Base-by-base conservation (phyloP, 2,329 filamentous ascomycete species). In the Microdochium trichocladiopsis region DNA sequence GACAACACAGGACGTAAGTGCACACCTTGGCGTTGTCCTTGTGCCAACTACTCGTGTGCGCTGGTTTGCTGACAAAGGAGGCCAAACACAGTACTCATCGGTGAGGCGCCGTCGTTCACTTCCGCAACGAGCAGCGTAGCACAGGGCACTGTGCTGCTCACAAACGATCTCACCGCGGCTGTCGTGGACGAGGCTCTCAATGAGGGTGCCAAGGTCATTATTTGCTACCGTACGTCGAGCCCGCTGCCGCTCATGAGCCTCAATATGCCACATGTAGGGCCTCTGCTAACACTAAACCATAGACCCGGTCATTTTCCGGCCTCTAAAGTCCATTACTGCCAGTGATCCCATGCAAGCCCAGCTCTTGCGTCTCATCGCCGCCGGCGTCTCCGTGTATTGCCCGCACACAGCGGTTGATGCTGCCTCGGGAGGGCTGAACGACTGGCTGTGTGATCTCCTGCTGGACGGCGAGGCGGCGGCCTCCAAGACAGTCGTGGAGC, bases 281-380 rank as follows among this genome's bases (percentile, higher is more conserved):
- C 6, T 22, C 18, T 16, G 21, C 16, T 22, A 5, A 8, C 41
- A 22, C 16, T 18, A 22, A 21, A 45, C n/a, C 9, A 55, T 60
- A 95, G 90, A 99, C 70, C 94, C 94, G 22, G 94, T 97, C 66
- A 97, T 99, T 66, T 99, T 99, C 76, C 84, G 88, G 49, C 88
- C 88, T 51, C 78, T 99, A 60, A 99, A 96, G 72, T 87, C 89
- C 57, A 75, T 99, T 65, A 95, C 90, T 31, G 80, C 91, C 48
- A 79, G 79, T 56, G 88, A 99, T 65, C 81, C 90, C 10, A 94
- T 97, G 68, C 94, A 99, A 66, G 80, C 85, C 45, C 89, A 89
- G 6, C 81, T 99, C 28, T 78, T 99, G 3, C 82, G 86, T 47
- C 80, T 99, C 12, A 88, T 87, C 48, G 87, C 89, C 57, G 84